These are phyloP conservation scores for Neurospora intermedia DNA, from an alignment of 495 filamentous ascomycete genomes.

Conservation along the genomic window DNA sequence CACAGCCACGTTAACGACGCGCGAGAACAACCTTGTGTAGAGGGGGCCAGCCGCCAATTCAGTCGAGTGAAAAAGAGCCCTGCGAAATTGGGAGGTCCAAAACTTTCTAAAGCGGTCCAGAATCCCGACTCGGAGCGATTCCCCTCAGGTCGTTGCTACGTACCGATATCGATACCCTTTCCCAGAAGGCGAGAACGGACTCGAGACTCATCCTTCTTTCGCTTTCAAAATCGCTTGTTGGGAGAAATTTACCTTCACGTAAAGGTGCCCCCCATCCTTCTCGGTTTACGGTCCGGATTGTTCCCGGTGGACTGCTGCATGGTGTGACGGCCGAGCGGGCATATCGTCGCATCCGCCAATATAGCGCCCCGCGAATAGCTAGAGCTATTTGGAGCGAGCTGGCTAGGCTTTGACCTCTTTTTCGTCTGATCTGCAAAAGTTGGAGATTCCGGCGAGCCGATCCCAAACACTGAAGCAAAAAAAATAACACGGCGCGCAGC, in stretches of 20 bases:
- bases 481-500: neutral
- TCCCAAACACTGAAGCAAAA: neutral
- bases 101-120: neutral
- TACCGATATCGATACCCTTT: neutral
- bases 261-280: neutral
- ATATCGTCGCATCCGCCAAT: conserved; percentile 15
- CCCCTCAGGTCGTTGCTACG: neutral
- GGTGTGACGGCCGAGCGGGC: conserved; percentile 9
- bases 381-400: neutral
- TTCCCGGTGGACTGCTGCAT: conserved; percentile 8
- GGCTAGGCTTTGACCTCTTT: neutral
- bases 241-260: neutral
- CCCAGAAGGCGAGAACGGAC: neutral
- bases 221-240: neutral
- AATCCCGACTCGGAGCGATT: neutral
- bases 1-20: neutral
- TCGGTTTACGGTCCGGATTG: neutral
- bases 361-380: conserved; percentile 20
- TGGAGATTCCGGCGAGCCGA: neutral
- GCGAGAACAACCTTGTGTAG: neutral
- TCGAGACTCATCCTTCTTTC: neutral
- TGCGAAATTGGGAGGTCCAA: neutral
- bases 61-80: neutral
- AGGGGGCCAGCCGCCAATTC: neutral
- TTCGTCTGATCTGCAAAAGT: neutral